Conservation (phyloP, 768 basidiomycete genomes). For the Hypsizygus marmoreus region DNA sequence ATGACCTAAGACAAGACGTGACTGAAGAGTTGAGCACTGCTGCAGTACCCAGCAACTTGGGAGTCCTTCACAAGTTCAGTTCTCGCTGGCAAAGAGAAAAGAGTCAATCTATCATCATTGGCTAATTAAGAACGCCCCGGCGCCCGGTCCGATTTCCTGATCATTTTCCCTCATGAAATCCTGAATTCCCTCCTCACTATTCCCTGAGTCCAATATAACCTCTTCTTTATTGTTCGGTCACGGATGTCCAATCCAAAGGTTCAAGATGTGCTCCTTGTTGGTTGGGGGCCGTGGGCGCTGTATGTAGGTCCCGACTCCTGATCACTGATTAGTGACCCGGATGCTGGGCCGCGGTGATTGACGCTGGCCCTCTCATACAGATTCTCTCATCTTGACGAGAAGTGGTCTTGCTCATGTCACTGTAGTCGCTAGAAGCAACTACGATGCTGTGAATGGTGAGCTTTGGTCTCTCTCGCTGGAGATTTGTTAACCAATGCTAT, state of each 20-base stretch:
- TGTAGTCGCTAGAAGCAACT: constrained; percentile 73
- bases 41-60: no score
- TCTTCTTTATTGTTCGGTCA: no score
- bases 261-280: constrained; percentile 59
- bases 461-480: constrained; percentile 1
- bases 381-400: constrained; percentile 55
- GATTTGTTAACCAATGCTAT: background rate
- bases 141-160: no score
- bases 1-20: no score
- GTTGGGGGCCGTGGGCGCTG: constrained; percentile 68
- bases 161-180: no score
- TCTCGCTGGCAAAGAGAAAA: no score
- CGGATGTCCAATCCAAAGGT: constrained; percentile 10
- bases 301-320: constrained; percentile 44
- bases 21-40: no score
- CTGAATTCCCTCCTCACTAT: no score
- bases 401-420: constrained; percentile 67
- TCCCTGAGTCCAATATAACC: no score
- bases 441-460: constrained; percentile 52
- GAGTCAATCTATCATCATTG: no score
- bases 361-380: constrained; percentile 37
- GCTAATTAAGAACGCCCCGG: no score
- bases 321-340: constrained; percentile 1
- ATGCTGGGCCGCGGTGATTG: background rate
- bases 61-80: no score